Conservation (phyloP, 345 rosid genomes). For the Rhizophora mangle region DNA sequence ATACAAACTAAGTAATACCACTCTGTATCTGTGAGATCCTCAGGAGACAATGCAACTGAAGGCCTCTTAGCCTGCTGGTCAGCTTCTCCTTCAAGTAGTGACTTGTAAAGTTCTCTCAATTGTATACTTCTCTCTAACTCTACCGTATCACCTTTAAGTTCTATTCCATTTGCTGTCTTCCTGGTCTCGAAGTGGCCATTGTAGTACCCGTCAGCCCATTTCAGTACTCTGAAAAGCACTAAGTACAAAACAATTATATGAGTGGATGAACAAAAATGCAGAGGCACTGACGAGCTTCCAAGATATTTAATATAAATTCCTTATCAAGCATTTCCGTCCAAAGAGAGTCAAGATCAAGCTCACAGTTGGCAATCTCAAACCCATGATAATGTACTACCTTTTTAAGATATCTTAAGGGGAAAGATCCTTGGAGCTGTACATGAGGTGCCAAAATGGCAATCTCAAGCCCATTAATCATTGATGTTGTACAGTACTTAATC, state of each 20-base stretch:
- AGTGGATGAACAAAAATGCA: too few relatives aligned
- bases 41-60: constrained; percentile 70
- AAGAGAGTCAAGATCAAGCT: too few relatives aligned
- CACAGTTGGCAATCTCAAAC: too few relatives aligned
- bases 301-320: too few relatives aligned
- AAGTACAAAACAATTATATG: not conserved
- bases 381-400: too few relatives aligned
- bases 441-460: too few relatives aligned
- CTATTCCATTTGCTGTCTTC: constrained; percentile 59
- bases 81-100: constrained; percentile 57
- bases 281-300: too few relatives aligned
- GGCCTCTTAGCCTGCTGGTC: constrained; percentile 45
- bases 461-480: too few relatives aligned
- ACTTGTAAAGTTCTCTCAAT: constrained; percentile 60
- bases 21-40: constrained; percentile 87
- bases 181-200: constrained; percentile 92
- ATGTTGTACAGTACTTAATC: too few relatives aligned
- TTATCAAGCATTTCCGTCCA: too few relatives aligned
- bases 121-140: constrained; percentile 83
- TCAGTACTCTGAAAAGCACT: constrained; percentile 48
- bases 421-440: too few relatives aligned
- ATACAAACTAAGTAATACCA: constrained; percentile 98
- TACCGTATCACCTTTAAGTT: constrained; percentile 48
- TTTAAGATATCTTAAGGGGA: too few relatives aligned
- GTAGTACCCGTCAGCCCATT: constrained; percentile 87